Base-by-base conservation (phyloP, 345 rosid species). In the Crucihimalaya himalaica region DNA sequence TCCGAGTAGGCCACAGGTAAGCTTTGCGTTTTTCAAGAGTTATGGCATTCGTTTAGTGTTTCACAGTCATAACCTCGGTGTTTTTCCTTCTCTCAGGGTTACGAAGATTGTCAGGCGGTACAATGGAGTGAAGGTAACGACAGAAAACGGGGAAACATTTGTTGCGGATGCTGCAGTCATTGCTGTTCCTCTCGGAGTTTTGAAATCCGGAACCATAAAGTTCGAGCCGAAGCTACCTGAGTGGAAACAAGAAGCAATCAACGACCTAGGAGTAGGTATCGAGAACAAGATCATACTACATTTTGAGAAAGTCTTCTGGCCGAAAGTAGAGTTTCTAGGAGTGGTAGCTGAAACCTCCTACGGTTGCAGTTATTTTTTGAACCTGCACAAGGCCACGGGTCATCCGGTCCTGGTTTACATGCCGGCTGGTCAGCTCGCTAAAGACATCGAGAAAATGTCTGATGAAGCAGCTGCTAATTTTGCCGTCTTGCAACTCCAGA, bases 351-450 rank as follows among this genome's bases (percentile, higher is more conserved):
- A 87, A 46, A 87, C 99, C 10, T 75, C 99, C 11, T 95, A 92
- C 72, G 83, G 83, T 51, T 95, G 97, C 86, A 92, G 97, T 82
- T 95, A 95, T 82, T 95, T 92, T 60, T 82, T 95, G 63, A 95
- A 95, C 81, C 99, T 95, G 70, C 97, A 95, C 84, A 95, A 95
- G 86, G 97, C 97, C 53, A 95, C 97, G 0, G 88, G 94, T 40
- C 93, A 88, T 48, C 67, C 91, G 29, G 92, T 92, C 67, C 98
- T 95, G 18, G 92, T 95, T 40, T 92, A 95, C 80, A 92, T 92
- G 98, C 97, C 99, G 58, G 97, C 97, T 8, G 98, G 99, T 80
- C 90, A 90, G 91, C 88, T 95, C 31, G 98, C 99, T 37, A 87
- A 79, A 66, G 99, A 92, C 86, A 87, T 95, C 28, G 98, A 92